phyloP scores from a whole-genome alignment of 106 monocot species.

The Iris macrosiphon region DNA sequence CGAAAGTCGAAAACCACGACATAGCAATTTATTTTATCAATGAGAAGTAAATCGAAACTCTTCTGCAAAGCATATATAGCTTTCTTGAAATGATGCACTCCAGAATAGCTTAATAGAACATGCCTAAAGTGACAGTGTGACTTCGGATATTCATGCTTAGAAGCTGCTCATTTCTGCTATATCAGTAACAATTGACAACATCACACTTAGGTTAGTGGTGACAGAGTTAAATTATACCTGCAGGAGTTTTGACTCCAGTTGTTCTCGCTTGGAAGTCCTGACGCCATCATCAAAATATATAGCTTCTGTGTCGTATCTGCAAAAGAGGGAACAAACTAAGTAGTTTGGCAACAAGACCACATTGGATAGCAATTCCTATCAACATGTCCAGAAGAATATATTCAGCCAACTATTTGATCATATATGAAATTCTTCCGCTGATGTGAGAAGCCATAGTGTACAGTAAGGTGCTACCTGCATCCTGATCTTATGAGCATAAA shows the following conservation, averaged over 20 bases:
- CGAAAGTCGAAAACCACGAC: no score
- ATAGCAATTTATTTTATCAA: no score
- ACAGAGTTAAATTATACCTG: conserved; percentile 35
- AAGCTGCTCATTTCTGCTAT: neutral
- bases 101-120: neutral
- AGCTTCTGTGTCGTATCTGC: conserved; percentile 81
- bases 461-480: neutral
- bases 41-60: no score
- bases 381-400: neutral
- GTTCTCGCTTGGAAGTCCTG: conserved; percentile 63
- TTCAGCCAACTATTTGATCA: neutral
- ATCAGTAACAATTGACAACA: neutral
- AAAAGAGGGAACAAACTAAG: conserved; percentile 1
- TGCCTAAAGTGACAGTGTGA: neutral
- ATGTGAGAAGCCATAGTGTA: neutral
- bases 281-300: conserved; percentile 94
- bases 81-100: no score
- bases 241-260: conserved; percentile 77
- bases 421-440: neutral
- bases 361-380: neutral
- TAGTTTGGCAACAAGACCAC: neutral
- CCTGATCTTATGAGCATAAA: neutral
- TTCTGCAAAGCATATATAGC: no score
- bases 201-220: no score
- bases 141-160: neutral